Evolutionary conservation across 2,329 filamentous ascomycete genomes (phyloP).

Genomic region (Botrytis squamosa): DNA sequence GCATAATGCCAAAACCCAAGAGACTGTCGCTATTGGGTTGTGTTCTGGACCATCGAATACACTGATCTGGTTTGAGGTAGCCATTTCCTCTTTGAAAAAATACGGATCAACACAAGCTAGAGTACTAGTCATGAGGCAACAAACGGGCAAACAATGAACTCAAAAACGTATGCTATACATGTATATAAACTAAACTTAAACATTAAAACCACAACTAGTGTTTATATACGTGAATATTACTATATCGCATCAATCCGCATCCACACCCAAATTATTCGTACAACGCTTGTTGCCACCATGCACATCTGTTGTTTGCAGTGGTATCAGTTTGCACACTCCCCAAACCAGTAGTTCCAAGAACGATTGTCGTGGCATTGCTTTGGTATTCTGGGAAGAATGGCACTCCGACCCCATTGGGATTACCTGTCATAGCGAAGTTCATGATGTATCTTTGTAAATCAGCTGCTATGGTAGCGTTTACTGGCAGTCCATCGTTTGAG

Average conservation of each 20-base stretch:
- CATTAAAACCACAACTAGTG: not conserved
- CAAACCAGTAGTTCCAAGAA: conserved; percentile 25
- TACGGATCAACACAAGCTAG: not conserved
- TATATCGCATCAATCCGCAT: not conserved
- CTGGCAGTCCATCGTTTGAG: conserved; percentile 29
- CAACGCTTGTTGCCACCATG: conserved; percentile 38
- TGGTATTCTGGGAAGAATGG: conserved; percentile 33
- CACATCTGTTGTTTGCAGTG: conserved; percentile 39
- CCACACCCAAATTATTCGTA: conserved; percentile 19
- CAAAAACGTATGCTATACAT: not conserved
- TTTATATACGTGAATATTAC: not conserved
- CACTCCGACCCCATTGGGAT: conserved; percentile 35
- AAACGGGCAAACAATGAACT: not conserved
- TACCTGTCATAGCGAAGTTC: conserved; percentile 39
- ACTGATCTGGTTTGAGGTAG: not conserved
- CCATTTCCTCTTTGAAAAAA: not conserved
- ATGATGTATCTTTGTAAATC: conserved; percentile 42
- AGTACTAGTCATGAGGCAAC: not conserved
- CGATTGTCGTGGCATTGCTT: conserved; percentile 22
- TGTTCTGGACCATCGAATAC: not conserved
- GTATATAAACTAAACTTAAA: not conserved
- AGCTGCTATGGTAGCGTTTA: conserved; percentile 39
- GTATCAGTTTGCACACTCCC: conserved; percentile 28
- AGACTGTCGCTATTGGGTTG: not conserved
- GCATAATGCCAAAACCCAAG: not conserved